These are phyloP conservation scores for Paramarasmius palmivorus DNA, from an alignment of 1,284 basidiomycete species.

Conservation along the genomic window DNA sequence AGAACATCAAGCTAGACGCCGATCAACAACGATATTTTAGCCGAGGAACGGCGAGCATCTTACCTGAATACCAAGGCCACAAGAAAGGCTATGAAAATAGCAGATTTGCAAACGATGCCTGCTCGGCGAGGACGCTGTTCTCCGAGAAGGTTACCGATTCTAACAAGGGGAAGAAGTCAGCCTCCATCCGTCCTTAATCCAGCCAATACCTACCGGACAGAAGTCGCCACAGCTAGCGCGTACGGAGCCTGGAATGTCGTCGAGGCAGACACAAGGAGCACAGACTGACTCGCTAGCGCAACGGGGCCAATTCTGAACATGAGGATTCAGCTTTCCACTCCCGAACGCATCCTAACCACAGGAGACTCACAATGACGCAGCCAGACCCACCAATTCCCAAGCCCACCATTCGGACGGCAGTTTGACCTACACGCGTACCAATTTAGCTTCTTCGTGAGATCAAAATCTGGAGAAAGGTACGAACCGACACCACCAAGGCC, in stretches of 20 bases:
- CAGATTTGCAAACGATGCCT: slow-evolving; percentile 58
- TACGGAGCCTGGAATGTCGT: slow-evolving; percentile 87
- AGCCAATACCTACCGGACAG: slow-evolving; percentile 65
- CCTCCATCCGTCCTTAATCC: background rate
- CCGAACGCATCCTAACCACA: too few relatives aligned
- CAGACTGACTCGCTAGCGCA: slow-evolving; percentile 70
- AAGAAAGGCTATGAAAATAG: slow-evolving; percentile 60
- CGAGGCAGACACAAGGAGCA: slow-evolving; percentile 72
- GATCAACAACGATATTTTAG: background rate
- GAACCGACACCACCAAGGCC: slow-evolving; percentile 36
- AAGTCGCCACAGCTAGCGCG: slow-evolving; percentile 77
- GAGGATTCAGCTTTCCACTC: too few relatives aligned
- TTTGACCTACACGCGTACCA: slow-evolving; percentile 34
- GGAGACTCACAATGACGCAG: slow-evolving; percentile 58
- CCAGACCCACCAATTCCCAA: slow-evolving; percentile 75
- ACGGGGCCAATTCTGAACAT: slow-evolving; percentile 57
- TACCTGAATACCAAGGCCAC: slow-evolving; percentile 67
- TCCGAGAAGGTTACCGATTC: slow-evolving; percentile 83
- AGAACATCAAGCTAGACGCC: slow-evolving; percentile 58
- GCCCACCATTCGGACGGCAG: slow-evolving; percentile 89
- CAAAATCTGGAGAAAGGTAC: background rate
- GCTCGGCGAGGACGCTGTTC: slow-evolving; percentile 71
- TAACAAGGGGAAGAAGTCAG: slow-evolving; percentile 21
- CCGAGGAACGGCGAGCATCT: slow-evolving; percentile 12
- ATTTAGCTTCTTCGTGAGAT: background rate